Evolutionary conservation across 2,329 filamentous ascomycete genomes (phyloP).

Genomic region (Orbilia javanica): DNA sequence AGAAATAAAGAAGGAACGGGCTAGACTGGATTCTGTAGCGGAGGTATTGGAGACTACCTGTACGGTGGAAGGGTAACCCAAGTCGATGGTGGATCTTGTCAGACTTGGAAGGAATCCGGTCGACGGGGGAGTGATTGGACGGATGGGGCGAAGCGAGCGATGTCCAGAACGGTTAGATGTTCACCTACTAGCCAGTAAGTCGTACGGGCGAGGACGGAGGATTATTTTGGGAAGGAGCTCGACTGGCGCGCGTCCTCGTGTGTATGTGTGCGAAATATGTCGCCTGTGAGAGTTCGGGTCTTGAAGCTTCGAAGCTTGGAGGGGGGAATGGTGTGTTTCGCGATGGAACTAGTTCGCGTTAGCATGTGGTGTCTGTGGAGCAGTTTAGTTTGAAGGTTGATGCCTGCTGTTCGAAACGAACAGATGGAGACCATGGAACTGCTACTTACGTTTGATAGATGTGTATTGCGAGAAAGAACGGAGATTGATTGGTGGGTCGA

Average conservation of each 20-base stretch:
- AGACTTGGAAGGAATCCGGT: slow-evolving; percentile 29
- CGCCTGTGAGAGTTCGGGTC: neutral
- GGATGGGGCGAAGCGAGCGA: slow-evolving; percentile 32
- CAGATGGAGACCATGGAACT: no score
- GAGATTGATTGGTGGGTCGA: no score
- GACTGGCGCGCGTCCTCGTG: neutral
- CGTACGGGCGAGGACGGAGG: slow-evolving; percentile 16
- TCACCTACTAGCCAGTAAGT: neutral
- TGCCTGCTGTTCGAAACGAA: neutral
- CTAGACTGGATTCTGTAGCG: slow-evolving; percentile 1
- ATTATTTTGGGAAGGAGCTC: slow-evolving; percentile 47
- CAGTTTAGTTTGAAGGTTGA: neutral
- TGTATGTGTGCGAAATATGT: no score
- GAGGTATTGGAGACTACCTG: slow-evolving; percentile 14
- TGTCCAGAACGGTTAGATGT: slow-evolving; percentile 36
- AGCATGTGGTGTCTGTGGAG: slow-evolving; percentile 8
- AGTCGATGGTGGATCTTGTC: slow-evolving; percentile 57
- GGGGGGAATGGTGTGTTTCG: slow-evolving; percentile 1
- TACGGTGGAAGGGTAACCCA: slow-evolving; percentile 40
- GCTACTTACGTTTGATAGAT: neutral
- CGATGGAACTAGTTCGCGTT: slow-evolving; percentile 17
- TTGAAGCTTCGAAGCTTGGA: slow-evolving; percentile 20
- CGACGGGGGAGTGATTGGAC: slow-evolving; percentile 52
- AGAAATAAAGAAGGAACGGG: slow-evolving; percentile 1
- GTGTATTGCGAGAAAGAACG: neutral